phyloP scores from a whole-genome alignment of 179 eudicot species.

The Amaranthus tricolor region DNA sequence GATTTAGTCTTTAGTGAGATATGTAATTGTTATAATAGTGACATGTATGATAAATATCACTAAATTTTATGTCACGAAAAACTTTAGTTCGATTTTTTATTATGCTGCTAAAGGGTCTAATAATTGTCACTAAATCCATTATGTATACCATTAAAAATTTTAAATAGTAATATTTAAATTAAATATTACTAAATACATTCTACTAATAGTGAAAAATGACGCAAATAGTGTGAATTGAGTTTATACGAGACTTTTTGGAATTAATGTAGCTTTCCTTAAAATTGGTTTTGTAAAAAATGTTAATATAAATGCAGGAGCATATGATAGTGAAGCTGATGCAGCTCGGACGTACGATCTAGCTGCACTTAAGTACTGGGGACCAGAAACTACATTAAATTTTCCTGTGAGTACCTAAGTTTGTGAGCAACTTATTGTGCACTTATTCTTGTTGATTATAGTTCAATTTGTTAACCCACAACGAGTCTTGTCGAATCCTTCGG shows the following conservation, averaged over 20 bases:
- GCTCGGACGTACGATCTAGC: constrained; percentile 91
- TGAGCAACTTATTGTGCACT: constrained; percentile 14
- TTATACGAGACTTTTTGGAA: not conserved
- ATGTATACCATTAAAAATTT: no score
- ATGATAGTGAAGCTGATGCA: constrained; percentile 83
- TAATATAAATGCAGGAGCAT: constrained; percentile 59
- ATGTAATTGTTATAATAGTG: no score
- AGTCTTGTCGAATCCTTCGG: constrained; percentile 4
- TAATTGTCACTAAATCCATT: not conserved
- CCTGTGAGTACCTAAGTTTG: constrained; percentile 49
- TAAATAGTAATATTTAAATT: no score
- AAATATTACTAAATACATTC: no score
- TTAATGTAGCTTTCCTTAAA: constrained; percentile 34
- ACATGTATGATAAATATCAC: no score
- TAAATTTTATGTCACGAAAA: no score
- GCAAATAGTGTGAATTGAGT: no score
- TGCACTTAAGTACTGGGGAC: constrained; percentile 94
- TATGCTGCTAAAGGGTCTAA: no score
- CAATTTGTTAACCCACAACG: not conserved
- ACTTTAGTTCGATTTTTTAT: no score
- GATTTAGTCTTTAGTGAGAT: no score
- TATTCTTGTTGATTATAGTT: not conserved
- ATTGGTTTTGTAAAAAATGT: not conserved
- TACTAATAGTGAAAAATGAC: no score
- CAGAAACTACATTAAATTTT: constrained; percentile 63